These are phyloP conservation scores for Tetradesmus lagerheimii DNA, from an alignment of 139 green algal genomes.

Conservation along the genomic window DNA sequence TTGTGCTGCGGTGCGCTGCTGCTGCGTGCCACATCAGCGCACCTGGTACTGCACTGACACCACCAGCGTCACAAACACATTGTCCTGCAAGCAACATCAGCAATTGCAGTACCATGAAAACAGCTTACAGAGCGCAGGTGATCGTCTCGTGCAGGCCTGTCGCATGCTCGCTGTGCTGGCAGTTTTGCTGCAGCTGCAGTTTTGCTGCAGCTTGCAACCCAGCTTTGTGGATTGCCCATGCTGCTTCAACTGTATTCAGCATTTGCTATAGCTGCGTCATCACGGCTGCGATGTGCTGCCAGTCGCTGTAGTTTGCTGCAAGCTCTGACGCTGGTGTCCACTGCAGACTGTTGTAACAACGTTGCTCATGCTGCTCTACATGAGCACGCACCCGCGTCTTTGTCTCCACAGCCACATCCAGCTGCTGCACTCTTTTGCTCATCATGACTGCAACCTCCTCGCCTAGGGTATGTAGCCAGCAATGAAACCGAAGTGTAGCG, in stretches of 20 bases:
- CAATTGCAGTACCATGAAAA: too few relatives aligned
- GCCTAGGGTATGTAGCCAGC: not conserved
- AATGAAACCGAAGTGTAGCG: too few relatives aligned
- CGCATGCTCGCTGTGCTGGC: too few relatives aligned
- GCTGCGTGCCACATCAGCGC: not conserved
- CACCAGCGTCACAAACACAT: conserved; percentile 72
- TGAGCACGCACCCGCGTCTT: conserved; percentile 62
- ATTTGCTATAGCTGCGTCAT: too few relatives aligned
- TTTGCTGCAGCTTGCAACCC: not conserved
- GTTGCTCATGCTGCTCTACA: not conserved
- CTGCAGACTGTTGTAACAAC: too few relatives aligned
- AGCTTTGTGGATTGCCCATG: too few relatives aligned
- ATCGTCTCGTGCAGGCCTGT: too few relatives aligned
- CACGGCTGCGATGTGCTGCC: too few relatives aligned
- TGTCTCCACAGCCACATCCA: conserved; percentile 77
- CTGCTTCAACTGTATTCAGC: too few relatives aligned
- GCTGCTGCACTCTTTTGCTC: conserved; percentile 67
- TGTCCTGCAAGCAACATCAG: conserved; percentile 61
- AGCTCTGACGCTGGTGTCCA: not conserved
- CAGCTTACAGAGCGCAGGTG: too few relatives aligned
- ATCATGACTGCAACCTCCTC: conserved; percentile 48
- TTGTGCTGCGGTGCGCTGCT: not conserved
- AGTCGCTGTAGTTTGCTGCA: not conserved
- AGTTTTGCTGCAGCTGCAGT: too few relatives aligned
- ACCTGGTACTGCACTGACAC: conserved; percentile 75